Base-by-base conservation (phyloP, 2,329 filamentous ascomycete species). In the Cytospora schulzeri region DNA sequence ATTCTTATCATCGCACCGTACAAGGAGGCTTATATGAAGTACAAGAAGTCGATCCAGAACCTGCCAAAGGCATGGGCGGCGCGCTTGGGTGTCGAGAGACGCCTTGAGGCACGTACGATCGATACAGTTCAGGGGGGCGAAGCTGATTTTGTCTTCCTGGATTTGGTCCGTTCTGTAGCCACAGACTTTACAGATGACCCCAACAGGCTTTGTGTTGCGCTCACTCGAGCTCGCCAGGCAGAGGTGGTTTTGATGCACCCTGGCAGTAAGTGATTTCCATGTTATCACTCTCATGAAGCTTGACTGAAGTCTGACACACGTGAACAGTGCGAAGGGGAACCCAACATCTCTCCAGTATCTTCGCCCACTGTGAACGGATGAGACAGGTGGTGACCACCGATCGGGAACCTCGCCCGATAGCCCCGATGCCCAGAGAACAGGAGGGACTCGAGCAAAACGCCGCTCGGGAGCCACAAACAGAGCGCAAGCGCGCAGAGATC, bases 191-290 rank as follows among this genome's bases (percentile, higher is more conserved):
- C 79, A 71, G 74, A 79, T 26, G 76, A 80, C 19, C 69, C 74
- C 0, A 73, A 77, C 19, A 71, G 78, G 0, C 70, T 80, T 2
- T 79, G 78, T 17, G 78, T 80, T 0, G 77, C 77, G 2, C 73
- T 80, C 31, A 79, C 77, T 1, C 69, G 78, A 22, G 76, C 77
- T 1, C 69, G 75, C 28, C 77, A 79, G 56, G 78, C 75, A 0
- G 78, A 80, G 48, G 69, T 80, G 3, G 73, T 80, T 1, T 8
- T 80, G 22, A 80, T 80, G 78, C 71, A 79, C 53, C 69, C 70
- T 7, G 59, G 59, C 28, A 65, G 57, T 66, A 59, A 54, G 62
- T 55, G n/a, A 38, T 29, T 8, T 6, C 31, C 24, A 45, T 14
- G 9, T 15, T 15, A 35, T 35, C 9, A 2, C 17, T 33, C 11